These are phyloP conservation scores for Lepidium didymum DNA, from an alignment of 345 rosid species.

Conservation along the genomic window DNA sequence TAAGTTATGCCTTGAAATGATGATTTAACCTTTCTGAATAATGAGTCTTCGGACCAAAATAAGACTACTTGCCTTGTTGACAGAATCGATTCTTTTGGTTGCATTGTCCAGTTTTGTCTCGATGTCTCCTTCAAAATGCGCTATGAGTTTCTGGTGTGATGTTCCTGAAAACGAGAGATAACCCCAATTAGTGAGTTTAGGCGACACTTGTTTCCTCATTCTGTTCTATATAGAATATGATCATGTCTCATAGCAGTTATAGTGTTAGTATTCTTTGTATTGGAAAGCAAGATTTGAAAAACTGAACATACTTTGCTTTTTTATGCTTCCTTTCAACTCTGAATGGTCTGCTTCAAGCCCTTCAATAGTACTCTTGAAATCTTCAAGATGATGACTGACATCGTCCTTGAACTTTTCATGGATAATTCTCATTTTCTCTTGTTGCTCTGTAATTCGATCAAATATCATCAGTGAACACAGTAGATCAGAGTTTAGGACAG, in stretches of 20 bases:
- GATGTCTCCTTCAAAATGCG: conserved; percentile 58
- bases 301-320: conserved; percentile 69
- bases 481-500: not conserved
- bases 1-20: not conserved
- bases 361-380: conserved; percentile 46
- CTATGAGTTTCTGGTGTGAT: conserved; percentile 58
- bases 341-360: conserved; percentile 55
- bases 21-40: not conserved
- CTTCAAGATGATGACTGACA: conserved; percentile 49
- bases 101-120: conserved; percentile 55
- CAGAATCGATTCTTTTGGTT: conserved; percentile 47
- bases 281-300: not conserved
- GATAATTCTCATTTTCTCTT: conserved; percentile 58
- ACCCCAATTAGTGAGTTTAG: not conserved
- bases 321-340: conserved; percentile 57
- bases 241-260: not conserved
- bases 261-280: not conserved
- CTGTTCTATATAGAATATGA: not conserved
- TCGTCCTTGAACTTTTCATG: conserved; percentile 66
- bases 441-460: conserved; percentile 49
- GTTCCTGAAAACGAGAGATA: conserved; percentile 42
- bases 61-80: conserved; percentile 57
- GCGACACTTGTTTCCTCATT: not conserved
- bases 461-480: conserved; percentile 5
- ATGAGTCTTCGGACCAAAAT: conserved; percentile 1